Evolutionary conservation across 257 asterid genomes (phyloP), one percentile per base, ranked within the genome.

Genomic region (Cordia subcordata): DNA sequence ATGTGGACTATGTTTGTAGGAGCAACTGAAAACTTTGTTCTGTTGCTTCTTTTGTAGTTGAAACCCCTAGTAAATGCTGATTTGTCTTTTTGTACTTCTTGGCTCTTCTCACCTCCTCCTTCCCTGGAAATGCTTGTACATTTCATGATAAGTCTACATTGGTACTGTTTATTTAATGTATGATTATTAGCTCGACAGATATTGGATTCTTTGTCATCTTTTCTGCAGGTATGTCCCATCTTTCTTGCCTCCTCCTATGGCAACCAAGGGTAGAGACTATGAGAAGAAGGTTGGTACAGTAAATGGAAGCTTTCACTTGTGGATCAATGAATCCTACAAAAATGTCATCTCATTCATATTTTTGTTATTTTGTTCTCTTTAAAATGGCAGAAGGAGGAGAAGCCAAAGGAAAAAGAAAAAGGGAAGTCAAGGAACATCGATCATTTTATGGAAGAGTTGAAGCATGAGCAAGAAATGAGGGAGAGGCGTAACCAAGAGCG

Each of bases 211-310:
- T 58, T 69, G 74, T 74, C 68, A 75, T 68, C 55, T 42, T 72
- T 74, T 73, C 64, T 85, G 83, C 97, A 90, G 97, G 96, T 90
- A 90, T 80, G 96, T 90, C 16, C 97, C 97, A 22, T 90, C 96
- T 68, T 90, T 87, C 76, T 71, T 87, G 65, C 97, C 97, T 15
- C 97, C 97, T 71, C 90, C 96, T 64, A 73, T 81, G 93, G 94
- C 94, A 71, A 73, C 87, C 66, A 90, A 83, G 84, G 78, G 76
- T 71, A 87, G 81, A 80, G 97, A 90, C 53, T 75, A 72, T 60
- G 96, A 90, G 60, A 89, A 78, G 82, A 86, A 87, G 91, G 96
- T 87, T 2, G 63, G 87, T 58, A 21, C 38, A 57, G 61, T 23
- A 14, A 49, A 33, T 59, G 50, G 51, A 32, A 1, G 22, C 60